These are phyloP conservation scores for Taphrina communis DNA, from an alignment of 1,139 yeast genomes.

Conservation along the genomic window DNA sequence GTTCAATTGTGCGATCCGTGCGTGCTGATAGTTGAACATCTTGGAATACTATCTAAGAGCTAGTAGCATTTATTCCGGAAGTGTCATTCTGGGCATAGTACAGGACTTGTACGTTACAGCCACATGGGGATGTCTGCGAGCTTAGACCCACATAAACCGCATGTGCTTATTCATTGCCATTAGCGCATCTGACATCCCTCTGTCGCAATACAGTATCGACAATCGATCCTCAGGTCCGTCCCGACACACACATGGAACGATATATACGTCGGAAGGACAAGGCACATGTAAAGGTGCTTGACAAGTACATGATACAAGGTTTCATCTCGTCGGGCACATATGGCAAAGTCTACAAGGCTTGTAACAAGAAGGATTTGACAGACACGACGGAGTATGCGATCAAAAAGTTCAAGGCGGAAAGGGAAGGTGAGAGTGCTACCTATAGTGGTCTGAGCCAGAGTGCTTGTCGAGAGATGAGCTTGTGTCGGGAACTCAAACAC, in stretches of 20 bases:
- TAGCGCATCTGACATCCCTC: too few species aligned
- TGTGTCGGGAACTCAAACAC: constrained; percentile 85
- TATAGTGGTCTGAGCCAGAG: constrained; percentile 96
- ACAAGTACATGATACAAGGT: constrained; percentile 85
- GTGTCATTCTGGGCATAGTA: too few species aligned
- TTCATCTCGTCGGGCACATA: constrained; percentile 98
- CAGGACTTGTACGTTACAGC: too few species aligned
- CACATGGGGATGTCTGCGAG: not conserved
- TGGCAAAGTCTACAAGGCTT: constrained; percentile 94
- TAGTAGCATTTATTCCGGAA: too few species aligned
- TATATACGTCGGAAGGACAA: constrained; percentile 63
- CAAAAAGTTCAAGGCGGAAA: constrained; percentile 91
- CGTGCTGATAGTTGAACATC: too few species aligned
- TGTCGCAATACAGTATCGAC: not conserved
- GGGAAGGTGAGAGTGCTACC: constrained; percentile 85
- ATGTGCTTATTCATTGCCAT: not conserved
- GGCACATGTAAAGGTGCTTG: constrained; percentile 71
- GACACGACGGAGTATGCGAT: constrained; percentile 62
- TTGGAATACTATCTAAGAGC: too few species aligned
- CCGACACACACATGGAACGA: constrained; percentile 19
- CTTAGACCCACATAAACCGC: not conserved
- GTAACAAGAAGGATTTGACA: constrained; percentile 41
- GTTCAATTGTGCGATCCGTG: too few species aligned
- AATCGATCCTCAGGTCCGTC: not conserved
- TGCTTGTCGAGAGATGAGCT: constrained; percentile 86